Evolutionary conservation across 352 stramenopile genomes (phyloP), one percentile per base, ranked within the genome.

Genomic region (Phytopythium montanum): DNA sequence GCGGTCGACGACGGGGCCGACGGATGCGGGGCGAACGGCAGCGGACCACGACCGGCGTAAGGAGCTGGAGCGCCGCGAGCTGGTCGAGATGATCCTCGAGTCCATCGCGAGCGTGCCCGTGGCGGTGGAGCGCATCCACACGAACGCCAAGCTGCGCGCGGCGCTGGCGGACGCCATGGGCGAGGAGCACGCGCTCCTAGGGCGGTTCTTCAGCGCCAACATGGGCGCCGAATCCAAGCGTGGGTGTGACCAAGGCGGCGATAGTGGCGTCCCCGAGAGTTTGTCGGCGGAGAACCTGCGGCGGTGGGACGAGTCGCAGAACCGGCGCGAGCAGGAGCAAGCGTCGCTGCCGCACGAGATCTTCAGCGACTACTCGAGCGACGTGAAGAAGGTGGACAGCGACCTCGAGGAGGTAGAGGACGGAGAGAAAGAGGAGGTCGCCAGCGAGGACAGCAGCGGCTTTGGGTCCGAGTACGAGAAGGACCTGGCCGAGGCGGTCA

Each of bases 1-100:
- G 16, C 54, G 45, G 41, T 53, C 45, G 54, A 50, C 39, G 26
- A 60, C 49, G 64, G 14, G 62, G 42, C 59, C 48, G 39, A 36
- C 45, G 31, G 39, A 46, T 21, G 39, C 39, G 19, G 39, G 39
- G 19, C 39, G 39, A 5, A n/a, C 39, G 7, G 39, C 39, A 2
- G 39, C n/a, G 1, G 78, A 85, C 7, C 70, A 78, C 51, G 66
- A 81, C 25, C 65, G 63, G 18, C 76, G 75, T 46, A 88, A 86
- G 45, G 79, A 87, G 44, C 54, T 62, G n/a, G 79, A 92, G 62
- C 72, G 74, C 8, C 79, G 75, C 2, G 79, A 90, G 64, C 65
- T 92, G 46, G 68, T 92, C 64, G 69, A 77, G 29, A 86, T 90
- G 79, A 85, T 92, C 26, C 69, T 90, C 10, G 79, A 88, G 68